Evolutionary conservation across 768 basidiomycete species (phyloP), one percentile per base, ranked within the genome.

Genomic region (Porphyrellus cyaneotinctus): DNA sequence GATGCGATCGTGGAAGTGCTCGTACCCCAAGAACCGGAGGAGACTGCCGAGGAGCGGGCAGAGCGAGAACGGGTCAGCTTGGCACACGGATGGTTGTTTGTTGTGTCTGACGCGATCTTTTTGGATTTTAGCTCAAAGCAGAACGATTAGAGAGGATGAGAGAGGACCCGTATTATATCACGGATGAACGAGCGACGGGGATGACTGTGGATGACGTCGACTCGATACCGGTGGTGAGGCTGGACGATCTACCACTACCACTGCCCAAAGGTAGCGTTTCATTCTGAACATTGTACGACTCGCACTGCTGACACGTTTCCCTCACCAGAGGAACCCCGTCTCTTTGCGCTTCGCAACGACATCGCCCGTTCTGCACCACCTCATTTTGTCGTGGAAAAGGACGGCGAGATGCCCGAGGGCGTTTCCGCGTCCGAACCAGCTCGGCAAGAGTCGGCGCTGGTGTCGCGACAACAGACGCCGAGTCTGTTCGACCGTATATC

Each of bases 111-210:
- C 37, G 31, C n/a, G 38, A 18, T 31, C 6, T 49, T 36, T 52
- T 31, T 43, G 23, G 23, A 30, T 52, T 46, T 32, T 59, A 97
- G 93, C 78, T 82, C 41, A 85, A 83, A 59, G 84, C 81, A 24
- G 91, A 88, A 59, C 79, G 91, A 28, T 71, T 84, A 43, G 92
- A 86, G 45, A 82, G 85, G 53, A 75, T 85, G 57, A 81, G 82
- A 36, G 89, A 92, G 56, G 93, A 98, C 64, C 94, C 95, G 5
- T 97, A 93, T 71, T 95, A 97, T 69, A 84, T 97, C 57, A 76
- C 84, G 35, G 87, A 90, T 58, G 80, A 82, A 37, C 71, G 67
- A 49, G 73, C 80, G 2, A 64, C 75, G 57, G 74, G 69, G 49
- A 49, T 50, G 24, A 36, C 26, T 3, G 55, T 70, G 9, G 78